A percentile compares a stretch with the other conserved stretches of the same genome.
These are phyloP conservation scores for Diplodia corticola DNA, from an alignment of 2,329 filamentous ascomycete species.

Conservation along the genomic window DNA sequence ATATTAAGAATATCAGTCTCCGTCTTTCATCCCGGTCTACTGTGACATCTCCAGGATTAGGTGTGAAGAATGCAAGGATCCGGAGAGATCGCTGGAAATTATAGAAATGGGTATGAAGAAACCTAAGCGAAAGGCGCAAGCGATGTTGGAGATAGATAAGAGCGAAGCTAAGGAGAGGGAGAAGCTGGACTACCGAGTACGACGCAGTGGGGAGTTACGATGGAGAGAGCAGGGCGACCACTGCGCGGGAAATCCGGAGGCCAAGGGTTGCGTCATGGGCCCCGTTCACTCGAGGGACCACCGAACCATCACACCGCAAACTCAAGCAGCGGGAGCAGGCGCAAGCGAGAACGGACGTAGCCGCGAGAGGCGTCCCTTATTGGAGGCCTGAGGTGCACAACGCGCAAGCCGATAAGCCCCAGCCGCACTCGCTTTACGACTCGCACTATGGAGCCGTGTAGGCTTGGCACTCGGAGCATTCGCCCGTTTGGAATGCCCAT, in stretches of 20 bases:
- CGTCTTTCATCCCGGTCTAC: background rate
- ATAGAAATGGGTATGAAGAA: background rate
- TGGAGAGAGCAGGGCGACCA: background rate
- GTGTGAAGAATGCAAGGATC: background rate
- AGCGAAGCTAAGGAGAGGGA: background rate
- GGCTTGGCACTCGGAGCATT: conserved; percentile 6
- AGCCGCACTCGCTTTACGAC: background rate
- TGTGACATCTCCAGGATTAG: background rate
- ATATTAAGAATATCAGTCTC: background rate
- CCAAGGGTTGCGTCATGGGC: background rate
- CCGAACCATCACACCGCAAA: background rate
- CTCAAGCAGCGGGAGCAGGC: background rate
- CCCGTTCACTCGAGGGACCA: background rate
- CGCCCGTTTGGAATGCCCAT: background rate
- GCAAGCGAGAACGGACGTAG: conserved; percentile 1
- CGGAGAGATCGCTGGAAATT: background rate
- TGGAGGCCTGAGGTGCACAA: background rate
- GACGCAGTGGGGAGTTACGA: background rate
- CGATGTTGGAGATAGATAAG: background rate
- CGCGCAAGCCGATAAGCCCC: conserved; percentile 4
- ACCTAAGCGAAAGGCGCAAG: background rate
- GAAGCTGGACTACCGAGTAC: background rate
- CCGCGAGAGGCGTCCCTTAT: background rate
- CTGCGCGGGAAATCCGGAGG: background rate
- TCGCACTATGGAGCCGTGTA: background rate